These are phyloP conservation scores for Claviceps africana DNA, from an alignment of 2,329 filamentous ascomycete species.

Conservation along the genomic window DNA sequence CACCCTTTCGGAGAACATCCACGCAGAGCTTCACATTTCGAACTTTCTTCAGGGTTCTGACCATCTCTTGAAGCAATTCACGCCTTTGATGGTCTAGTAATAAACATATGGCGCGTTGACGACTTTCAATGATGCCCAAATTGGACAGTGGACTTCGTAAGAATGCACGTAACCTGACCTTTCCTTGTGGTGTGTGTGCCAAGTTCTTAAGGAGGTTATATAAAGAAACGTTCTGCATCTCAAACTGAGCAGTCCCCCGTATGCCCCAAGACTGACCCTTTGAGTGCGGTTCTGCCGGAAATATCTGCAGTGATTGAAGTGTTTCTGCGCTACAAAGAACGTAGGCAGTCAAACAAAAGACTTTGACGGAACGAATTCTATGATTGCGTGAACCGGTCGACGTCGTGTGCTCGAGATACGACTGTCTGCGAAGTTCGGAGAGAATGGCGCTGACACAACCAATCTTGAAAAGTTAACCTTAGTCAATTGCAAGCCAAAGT, in stretches of 20 bases:
- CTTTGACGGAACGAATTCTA: conserved; percentile 19
- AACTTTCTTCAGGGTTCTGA: conserved; percentile 51
- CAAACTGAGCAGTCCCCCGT: conserved; percentile 31
- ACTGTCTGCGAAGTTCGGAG: conserved; percentile 54
- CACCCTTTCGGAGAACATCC: conserved; percentile 61
- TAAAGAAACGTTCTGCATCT: conserved; percentile 71
- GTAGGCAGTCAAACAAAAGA: conserved; percentile 52
- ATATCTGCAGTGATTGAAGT: conserved; percentile 68
- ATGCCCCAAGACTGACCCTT: conserved; percentile 61
- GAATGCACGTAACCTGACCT: conserved; percentile 55
- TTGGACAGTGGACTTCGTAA: conserved; percentile 70
- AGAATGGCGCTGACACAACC: conserved; percentile 81
- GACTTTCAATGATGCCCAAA: conserved; percentile 50
- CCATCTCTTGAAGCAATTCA: conserved; percentile 38
- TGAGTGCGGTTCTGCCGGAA: conserved; percentile 70
- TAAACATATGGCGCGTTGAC: conserved; percentile 54
- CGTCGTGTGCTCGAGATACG: conserved; percentile 26
- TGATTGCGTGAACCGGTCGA: background rate
- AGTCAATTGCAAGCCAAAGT: background rate
- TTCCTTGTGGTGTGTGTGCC: conserved; percentile 68
- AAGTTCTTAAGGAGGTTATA: conserved; percentile 70
- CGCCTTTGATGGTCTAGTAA: conserved; percentile 57
- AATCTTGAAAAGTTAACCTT: conserved; percentile 30
- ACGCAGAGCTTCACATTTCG: conserved; percentile 62
- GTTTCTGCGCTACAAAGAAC: conserved; percentile 79